These are phyloP conservation scores for Trametes polyzona DNA, from an alignment of 1,284 basidiomycete genomes.

Conservation along the genomic window DNA sequence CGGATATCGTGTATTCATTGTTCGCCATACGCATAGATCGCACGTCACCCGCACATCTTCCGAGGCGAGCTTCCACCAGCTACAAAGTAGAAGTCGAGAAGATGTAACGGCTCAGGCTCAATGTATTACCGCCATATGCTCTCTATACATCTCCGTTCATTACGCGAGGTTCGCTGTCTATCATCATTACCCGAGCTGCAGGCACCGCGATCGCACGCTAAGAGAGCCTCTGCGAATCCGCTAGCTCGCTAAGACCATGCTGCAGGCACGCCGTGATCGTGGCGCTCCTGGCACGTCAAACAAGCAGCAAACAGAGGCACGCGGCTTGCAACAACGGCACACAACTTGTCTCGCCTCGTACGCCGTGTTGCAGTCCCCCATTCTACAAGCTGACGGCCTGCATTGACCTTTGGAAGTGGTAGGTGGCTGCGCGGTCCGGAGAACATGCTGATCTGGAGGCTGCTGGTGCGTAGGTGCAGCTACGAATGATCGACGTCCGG, in stretches of 20 bases:
- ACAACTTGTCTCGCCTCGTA: neutral
- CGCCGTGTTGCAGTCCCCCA: too few species aligned
- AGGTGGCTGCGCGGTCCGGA: too few species aligned
- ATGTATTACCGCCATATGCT: neutral
- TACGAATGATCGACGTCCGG: too few species aligned
- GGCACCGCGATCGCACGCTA: too few species aligned
- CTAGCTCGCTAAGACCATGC: neutral
- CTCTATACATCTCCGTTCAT: neutral
- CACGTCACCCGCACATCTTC: slow-evolving; percentile 19
- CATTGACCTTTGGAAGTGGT: neutral
- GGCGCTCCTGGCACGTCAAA: neutral
- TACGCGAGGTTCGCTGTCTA: too few species aligned
- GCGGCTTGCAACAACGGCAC: neutral
- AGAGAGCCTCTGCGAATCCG: neutral
- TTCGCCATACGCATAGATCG: slow-evolving; percentile 6
- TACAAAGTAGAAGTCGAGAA: neutral
- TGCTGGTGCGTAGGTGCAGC: too few species aligned
- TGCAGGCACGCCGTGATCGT: neutral
- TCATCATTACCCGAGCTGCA: too few species aligned
- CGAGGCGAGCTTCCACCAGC: neutral
- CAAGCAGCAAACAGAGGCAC: neutral
- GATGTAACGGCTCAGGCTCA: neutral
- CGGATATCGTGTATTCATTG: neutral
- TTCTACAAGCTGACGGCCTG: too few species aligned
- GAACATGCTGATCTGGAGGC: too few species aligned